These are phyloP conservation scores for Hericium alpestre DNA, from an alignment of 768 basidiomycete species.

Conservation along the genomic window DNA sequence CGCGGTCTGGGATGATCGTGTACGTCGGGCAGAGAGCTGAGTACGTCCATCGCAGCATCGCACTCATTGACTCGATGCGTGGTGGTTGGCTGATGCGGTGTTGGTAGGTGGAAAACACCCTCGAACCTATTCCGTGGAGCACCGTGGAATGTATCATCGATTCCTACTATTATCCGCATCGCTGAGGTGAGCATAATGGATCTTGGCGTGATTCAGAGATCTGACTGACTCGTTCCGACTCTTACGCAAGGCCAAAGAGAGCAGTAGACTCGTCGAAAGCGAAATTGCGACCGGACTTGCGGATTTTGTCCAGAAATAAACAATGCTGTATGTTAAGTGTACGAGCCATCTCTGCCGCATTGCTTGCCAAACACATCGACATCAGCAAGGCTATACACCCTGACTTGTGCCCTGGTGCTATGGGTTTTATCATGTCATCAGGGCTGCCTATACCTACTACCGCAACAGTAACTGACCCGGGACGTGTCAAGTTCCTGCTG, in stretches of 20 bases:
- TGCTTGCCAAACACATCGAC: too few relatives aligned
- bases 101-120: constrained; percentile 52
- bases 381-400: too few relatives aligned
- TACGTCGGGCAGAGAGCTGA: constrained; percentile 57
- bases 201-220: not conserved
- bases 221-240: not conserved
- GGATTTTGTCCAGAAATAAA: not conserved
- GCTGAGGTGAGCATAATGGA: constrained; percentile 35
- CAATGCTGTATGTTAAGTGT: too few relatives aligned
- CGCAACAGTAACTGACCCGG: too few relatives aligned
- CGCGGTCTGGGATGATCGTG: constrained; percentile 47
- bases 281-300: constrained; percentile 4
- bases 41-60: constrained; percentile 28
- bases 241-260: constrained; percentile 5
- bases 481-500: too few relatives aligned
- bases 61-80: not conserved
- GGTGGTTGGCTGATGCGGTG: too few relatives aligned
- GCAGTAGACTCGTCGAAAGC: constrained; percentile 14
- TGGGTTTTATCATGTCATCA: too few relatives aligned
- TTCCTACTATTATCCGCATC: constrained; percentile 61
- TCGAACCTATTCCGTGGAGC: constrained; percentile 48
- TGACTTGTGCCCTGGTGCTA: too few relatives aligned
- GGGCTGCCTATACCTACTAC: too few relatives aligned
- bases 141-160: constrained; percentile 47
- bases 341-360: too few relatives aligned